Evolutionary conservation across 1,284 basidiomycete genomes (phyloP).

Genomic region (Uromyces viciae-fabae): DNA sequence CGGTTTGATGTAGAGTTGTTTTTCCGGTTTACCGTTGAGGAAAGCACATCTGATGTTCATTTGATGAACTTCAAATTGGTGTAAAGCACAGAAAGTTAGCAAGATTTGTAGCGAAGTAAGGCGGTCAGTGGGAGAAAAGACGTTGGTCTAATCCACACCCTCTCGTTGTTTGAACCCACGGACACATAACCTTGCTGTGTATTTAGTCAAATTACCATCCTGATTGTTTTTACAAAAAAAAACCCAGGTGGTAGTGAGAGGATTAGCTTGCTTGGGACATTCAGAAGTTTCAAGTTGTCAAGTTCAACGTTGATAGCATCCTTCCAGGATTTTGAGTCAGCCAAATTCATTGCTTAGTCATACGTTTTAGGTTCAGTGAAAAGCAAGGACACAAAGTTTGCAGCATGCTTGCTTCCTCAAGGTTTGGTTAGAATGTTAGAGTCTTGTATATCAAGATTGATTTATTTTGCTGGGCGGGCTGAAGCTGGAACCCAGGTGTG

Average conservation of each 20-base stretch:
- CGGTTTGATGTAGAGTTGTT: neutral
- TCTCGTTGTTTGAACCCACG: neutral
- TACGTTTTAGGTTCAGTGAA: neutral
- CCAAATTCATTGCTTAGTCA: neutral
- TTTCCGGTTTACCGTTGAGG: no score
- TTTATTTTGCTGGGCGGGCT: neutral
- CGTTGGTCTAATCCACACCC: neutral
- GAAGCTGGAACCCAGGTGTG: neutral
- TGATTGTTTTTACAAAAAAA: neutral
- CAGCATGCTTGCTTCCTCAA: neutral
- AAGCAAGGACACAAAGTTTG: neutral
- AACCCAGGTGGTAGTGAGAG: neutral
- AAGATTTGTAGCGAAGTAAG: neutral
- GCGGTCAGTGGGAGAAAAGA: constrained; percentile 10
- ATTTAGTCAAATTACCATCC: neutral
- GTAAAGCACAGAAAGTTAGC: neutral
- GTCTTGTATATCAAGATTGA: neutral
- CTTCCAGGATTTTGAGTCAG: neutral
- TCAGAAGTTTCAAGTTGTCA: neutral
- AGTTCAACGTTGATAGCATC: neutral
- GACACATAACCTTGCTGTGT: neutral
- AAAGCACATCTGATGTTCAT: constrained; percentile 13
- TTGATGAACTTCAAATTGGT: constrained; percentile 5
- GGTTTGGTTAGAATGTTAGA: neutral
- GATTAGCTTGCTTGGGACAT: neutral